A percentile compares a stretch with the other conserved stretches of the same genome.
Evolutionary conservation across 371 early-diverging fungal species (phyloP).

Genomic region (Mucor irregularis): DNA sequence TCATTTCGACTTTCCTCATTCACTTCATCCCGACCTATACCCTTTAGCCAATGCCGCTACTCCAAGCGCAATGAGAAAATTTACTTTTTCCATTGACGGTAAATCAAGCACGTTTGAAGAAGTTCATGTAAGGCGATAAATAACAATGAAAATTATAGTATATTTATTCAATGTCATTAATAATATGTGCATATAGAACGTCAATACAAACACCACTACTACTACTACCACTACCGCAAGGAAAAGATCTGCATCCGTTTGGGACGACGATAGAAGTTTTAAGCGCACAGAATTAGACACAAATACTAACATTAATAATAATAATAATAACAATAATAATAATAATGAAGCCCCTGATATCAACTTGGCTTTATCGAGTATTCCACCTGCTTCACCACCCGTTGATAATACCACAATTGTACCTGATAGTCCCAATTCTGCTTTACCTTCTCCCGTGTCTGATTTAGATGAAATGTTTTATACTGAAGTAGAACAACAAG

Average conservation of each 20-base stretch:
- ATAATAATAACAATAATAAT: background rate
- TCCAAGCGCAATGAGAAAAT: slow-evolving; percentile 12
- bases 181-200: no score
- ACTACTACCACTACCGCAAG: slow-evolving; percentile 5
- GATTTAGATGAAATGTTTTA: slow-evolving; percentile 15
- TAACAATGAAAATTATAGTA: background rate
- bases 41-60: slow-evolving; percentile 20
- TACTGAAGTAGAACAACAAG: background rate
- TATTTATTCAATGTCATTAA: background rate
- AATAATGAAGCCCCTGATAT: slow-evolving; percentile 11
- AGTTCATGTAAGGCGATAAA: slow-evolving; percentile 9
- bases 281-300: slow-evolving; percentile 23
- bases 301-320: background rate
- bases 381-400: slow-evolving; percentile 3
- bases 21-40: slow-evolving; percentile 21
- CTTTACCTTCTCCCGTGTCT: slow-evolving; percentile 35
- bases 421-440: slow-evolving; percentile 35
- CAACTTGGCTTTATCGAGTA: no score
- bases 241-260: slow-evolving; percentile 26
- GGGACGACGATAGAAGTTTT: slow-evolving; percentile 26
- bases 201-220: no score
- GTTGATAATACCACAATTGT: slow-evolving; percentile 8
- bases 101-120: slow-evolving; percentile 21
- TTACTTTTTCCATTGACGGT: slow-evolving; percentile 17
- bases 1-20: slow-evolving; percentile 8